Percentiles rank a stretch among this genome's conserved stretches.
Conservation (phyloP, 2,329 filamentous ascomycete genomes). For the Fusarium heterosporum region DNA sequence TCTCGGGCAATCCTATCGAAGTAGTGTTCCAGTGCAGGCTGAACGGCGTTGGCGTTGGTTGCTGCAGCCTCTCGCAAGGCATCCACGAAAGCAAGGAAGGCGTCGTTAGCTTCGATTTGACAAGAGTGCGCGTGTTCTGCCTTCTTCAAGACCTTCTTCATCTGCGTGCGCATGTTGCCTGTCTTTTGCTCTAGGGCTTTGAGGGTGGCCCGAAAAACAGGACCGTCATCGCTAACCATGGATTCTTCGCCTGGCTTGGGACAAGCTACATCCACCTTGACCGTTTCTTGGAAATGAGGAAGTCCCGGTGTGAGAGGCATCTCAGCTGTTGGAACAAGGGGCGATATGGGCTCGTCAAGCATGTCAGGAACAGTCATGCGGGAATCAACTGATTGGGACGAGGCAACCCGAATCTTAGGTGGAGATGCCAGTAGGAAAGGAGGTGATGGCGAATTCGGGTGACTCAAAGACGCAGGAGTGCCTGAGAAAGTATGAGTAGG, state of each 20-base stretch:
- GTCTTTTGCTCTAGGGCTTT: constrained; percentile 97
- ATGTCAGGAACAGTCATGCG: constrained; percentile 79
- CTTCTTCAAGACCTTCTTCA: constrained; percentile 95
- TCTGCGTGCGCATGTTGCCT: constrained; percentile 89
- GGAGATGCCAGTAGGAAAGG: constrained; percentile 79
- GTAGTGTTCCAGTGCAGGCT: constrained; percentile 96
- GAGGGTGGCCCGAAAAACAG: constrained; percentile 95
- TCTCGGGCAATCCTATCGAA: constrained; percentile 97
- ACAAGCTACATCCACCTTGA: constrained; percentile 90
- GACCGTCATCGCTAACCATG: constrained; percentile 88
- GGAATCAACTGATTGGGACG: constrained; percentile 86
- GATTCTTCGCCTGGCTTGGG: constrained; percentile 88
- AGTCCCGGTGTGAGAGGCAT: constrained; percentile 45
- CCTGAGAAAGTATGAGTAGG: constrained; percentile 53
- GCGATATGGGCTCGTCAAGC: constrained; percentile 68
- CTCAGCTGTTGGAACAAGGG: constrained; percentile 57
- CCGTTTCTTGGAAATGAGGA: constrained; percentile 58
- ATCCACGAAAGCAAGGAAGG: constrained; percentile 84
- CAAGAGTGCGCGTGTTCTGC: constrained; percentile 89
- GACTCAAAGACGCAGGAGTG: constrained; percentile 58
- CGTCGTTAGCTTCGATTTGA: constrained; percentile 86
- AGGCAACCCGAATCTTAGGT: constrained; percentile 84
- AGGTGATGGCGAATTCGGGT: constrained; percentile 76
- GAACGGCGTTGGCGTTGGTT: constrained; percentile 96
- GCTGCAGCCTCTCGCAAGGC: constrained; percentile 87